Base-by-base conservation (phyloP, 805 yeast genomes). In the Sporopachydermia lactativora region DNA sequence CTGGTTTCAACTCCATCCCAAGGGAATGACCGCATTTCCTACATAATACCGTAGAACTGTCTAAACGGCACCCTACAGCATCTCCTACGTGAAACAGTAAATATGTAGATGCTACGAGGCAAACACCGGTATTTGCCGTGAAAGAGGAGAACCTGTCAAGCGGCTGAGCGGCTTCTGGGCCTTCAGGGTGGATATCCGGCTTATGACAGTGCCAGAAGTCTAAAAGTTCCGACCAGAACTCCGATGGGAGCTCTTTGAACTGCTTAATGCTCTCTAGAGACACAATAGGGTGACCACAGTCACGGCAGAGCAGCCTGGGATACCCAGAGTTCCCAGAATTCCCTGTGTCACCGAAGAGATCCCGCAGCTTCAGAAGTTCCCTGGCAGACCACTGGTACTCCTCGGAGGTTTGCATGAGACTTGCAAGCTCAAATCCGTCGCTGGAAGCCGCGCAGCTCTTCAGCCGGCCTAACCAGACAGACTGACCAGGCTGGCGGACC, bases 121-220 rank as follows among this genome's bases (percentile, higher is more conserved):
- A 52, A 2, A 62, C 54, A 19, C 59, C 54, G 0, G 49, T 44
- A 3, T 52, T 40, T 3, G 89, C 81, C 17, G 51, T 59, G 36
- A 77, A 51, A 1, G 55, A 52, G 4, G 68, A 68, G 46, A 62
- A 64, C 42, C 67, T 61, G 17, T 52, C 41, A 17, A 50, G 40
- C 42, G 40, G 42, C 34, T 41, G 39, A 19, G 54, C 52, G 34
- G 42, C 52, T 18, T 53, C 43, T 15, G 50, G 39, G 14, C 47
- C 43, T n/a, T 45, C 48, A 17, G 43, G 44, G 8, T 24, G 13
- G n/a, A 24, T 8, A 35, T 59, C 55, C 0, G 94, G 94, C 50
- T 80, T 81, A 53, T 89, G 96, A 54, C 98, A 89, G 55, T 89
- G 96, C 98, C 98, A 89, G 48, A 81, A 81, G 43, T 89, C 97